These are phyloP conservation scores for Xylaria sp. DNA, from an alignment of 2,329 filamentous ascomycete genomes.

Conservation along the genomic window DNA sequence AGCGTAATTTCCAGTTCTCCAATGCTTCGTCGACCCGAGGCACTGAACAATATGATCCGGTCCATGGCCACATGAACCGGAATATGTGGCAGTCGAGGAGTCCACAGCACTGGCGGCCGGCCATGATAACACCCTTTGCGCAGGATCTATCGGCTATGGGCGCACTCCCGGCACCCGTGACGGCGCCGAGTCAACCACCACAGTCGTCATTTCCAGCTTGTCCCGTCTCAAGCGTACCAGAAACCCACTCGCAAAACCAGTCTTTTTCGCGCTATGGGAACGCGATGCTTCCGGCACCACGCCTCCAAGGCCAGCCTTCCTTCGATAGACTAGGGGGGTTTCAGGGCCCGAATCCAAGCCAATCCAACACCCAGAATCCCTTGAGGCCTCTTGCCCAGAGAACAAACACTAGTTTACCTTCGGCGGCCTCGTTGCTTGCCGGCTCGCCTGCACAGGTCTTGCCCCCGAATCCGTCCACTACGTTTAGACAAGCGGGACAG, in stretches of 20 bases:
- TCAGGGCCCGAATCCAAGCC: slow-evolving; percentile 1
- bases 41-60: slow-evolving; percentile 35
- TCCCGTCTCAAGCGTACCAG: slow-evolving; percentile 15
- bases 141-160: slow-evolving; percentile 6
- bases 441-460: neutral
- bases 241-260: neutral
- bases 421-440: slow-evolving; percentile 8
- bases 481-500: slow-evolving; percentile 7
- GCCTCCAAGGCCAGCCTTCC: neutral
- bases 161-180: neutral
- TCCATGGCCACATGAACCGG: slow-evolving; percentile 23
- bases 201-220: slow-evolving; percentile 9
- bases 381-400: slow-evolving; percentile 8
- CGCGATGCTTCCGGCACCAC: slow-evolving; percentile 23
- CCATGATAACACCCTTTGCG: slow-evolving; percentile 8
- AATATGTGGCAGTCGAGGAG: slow-evolving; percentile 21
- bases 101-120: slow-evolving; percentile 23
- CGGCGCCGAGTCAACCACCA: slow-evolving; percentile 3
- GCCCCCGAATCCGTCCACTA: neutral
- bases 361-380: slow-evolving; percentile 14
- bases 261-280: slow-evolving; percentile 16
- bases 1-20: slow-evolving; percentile 33
- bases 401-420: neutral
- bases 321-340: neutral
- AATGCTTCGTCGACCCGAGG: slow-evolving; percentile 27